Percentiles rank a stretch among this genome's conserved stretches.
These are phyloP conservation scores for Senecio squalidus DNA, from an alignment of 140 eudicot species.

Conservation along the genomic window DNA sequence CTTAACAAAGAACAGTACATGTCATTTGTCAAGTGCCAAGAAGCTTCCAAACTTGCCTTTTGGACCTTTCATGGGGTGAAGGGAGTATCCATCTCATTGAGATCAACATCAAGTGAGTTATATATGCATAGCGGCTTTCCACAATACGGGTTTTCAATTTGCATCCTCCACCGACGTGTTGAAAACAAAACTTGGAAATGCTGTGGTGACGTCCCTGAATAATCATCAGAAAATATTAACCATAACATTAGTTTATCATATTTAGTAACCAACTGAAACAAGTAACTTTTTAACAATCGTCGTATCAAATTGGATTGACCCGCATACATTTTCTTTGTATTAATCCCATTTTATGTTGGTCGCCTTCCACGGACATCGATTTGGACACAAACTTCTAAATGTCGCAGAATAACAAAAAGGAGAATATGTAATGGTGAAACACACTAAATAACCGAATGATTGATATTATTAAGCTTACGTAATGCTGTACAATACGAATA, in stretches of 20 bases:
- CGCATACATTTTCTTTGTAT: too few relatives aligned
- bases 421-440: too few relatives aligned
- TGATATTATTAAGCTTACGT: too few relatives aligned
- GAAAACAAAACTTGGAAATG: conserved; percentile 82
- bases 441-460: too few relatives aligned
- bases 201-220: conserved; percentile 61
- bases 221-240: conserved; percentile 8
- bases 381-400: too few relatives aligned
- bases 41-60: conserved; percentile 15
- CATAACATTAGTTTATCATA: background rate
- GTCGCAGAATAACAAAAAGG: too few relatives aligned
- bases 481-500: too few relatives aligned
- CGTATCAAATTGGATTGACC: too few relatives aligned
- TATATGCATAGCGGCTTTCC: background rate
- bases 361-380: too few relatives aligned
- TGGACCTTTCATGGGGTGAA: conserved; percentile 6
- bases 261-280: too few relatives aligned
- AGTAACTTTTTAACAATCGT: too few relatives aligned
- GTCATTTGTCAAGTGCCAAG: background rate
- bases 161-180: conserved; percentile 55
- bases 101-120: conserved; percentile 6
- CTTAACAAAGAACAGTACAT: background rate
- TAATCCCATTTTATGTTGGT: too few relatives aligned
- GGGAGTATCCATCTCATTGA: conserved; percentile 2
- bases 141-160: conserved; percentile 29